Percentiles rank a stretch among this genome's conserved stretches.
Conservation (phyloP, 495 filamentous ascomycete genomes). For the Tricharina praecox region DNA sequence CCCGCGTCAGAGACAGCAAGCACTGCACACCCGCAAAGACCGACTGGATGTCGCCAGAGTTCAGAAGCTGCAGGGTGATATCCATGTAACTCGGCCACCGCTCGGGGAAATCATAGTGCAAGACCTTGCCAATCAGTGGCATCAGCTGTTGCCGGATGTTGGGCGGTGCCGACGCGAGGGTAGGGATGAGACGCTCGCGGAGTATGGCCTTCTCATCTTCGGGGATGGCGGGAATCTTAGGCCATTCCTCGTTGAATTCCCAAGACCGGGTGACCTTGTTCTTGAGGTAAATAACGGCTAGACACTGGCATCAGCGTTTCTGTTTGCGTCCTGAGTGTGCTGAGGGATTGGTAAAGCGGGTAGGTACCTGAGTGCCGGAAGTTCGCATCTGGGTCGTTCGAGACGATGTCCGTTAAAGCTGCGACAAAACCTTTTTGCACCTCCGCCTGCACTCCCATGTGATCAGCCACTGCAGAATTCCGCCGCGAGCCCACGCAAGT, state of each 20-base stretch:
- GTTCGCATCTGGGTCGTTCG: slow-evolving; percentile 65
- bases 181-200: slow-evolving; percentile 69
- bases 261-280: slow-evolving; percentile 86
- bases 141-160: slow-evolving; percentile 79
- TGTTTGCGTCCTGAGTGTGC: too few relatives aligned
- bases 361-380: slow-evolving; percentile 73
- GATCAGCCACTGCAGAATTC: slow-evolving; percentile 9
- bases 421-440: slow-evolving; percentile 77
- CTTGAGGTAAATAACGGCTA: slow-evolving; percentile 95
- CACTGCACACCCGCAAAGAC: slow-evolving; percentile 91
- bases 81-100: slow-evolving; percentile 87
- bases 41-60: slow-evolving; percentile 62
- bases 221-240: slow-evolving; percentile 47
- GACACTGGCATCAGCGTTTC: too few relatives aligned
- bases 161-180: slow-evolving; percentile 61
- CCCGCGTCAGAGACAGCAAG: slow-evolving; percentile 76
- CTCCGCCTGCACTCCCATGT: slow-evolving; percentile 53
- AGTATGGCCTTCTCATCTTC: slow-evolving; percentile 82
- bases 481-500: neutral
- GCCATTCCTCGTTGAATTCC: slow-evolving; percentile 56
- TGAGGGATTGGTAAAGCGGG: slow-evolving; percentile 3
- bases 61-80: slow-evolving; percentile 71
- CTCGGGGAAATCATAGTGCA: slow-evolving; percentile 86
- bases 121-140: slow-evolving; percentile 83
- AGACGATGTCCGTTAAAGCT: slow-evolving; percentile 75